Evolutionary conservation across 805 yeast species (phyloP), one percentile per base, ranked within the genome.

Genomic region (Yamadazyma sp.): DNA sequence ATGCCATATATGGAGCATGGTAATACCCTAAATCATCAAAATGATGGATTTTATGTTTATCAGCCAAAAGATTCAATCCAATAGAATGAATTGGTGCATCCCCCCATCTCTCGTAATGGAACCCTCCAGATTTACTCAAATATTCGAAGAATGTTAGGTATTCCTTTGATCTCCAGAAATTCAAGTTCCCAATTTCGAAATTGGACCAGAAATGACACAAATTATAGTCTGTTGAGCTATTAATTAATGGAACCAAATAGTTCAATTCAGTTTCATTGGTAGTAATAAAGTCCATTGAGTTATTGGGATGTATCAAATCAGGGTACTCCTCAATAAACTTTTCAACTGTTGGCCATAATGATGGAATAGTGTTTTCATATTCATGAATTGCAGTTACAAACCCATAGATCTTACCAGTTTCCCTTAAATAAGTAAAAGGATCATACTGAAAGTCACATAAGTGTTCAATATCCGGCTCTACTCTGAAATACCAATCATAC

Each of bases 181-280:
- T 60, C 39, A 78, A 51, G 48, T 72, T 73, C 2, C 65, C 78
- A 27, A 78, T 66, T 47, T 78, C 84, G 45, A 78, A 78, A 50
- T 78, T 78, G 16, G 82, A 73, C 83, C 83, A 77, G 50, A 76
- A 78, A 52, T 77, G 84, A 49, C 82, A 76, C 55, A 75, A 55
- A 49, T 76, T 77, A 55, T 70, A 78, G 12, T 50, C 40, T 5
- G 56, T 49, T 28, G 64, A 65, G 5, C 54, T 40, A 4, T 48
- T 30, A 2, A 45, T 30, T 7, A 49, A 20, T 4, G 46, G 43
- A 2, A 41, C 38, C 18, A 15, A 29, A 16, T 39, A 45, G 31
- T 51, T 49, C 7, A 63, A 43, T 7, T 57, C 58, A 2, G 57
- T 39, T 42, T 75, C 76, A 34, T 53, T 54, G 8, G 69, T 50